Evolutionary conservation across 768 basidiomycete species (phyloP).

Genomic region (Tulasnella sp.): DNA sequence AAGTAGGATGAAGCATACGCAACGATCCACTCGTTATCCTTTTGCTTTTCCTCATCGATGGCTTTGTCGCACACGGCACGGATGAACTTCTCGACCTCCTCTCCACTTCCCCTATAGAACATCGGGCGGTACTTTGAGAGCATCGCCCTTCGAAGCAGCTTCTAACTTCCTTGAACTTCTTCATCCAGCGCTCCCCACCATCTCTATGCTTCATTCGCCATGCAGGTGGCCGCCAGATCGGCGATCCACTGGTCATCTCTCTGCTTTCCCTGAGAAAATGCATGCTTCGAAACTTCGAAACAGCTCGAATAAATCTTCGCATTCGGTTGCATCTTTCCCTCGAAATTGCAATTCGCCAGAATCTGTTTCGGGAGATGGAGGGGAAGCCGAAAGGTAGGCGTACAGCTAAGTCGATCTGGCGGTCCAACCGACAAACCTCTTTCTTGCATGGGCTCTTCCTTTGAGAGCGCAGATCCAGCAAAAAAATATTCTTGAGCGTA

Average conservation of each 20-base stretch:
- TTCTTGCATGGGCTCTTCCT: no score
- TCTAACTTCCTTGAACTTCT: neutral
- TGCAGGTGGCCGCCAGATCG: neutral
- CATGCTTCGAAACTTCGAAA: neutral
- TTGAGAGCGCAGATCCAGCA: no score
- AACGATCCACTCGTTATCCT: slow-evolving; percentile 4
- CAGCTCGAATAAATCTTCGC: neutral
- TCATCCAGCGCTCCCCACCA: neutral
- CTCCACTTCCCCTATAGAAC: neutral
- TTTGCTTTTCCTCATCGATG: neutral
- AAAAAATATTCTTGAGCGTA: no score
- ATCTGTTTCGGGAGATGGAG: neutral
- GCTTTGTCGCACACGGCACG: neutral
- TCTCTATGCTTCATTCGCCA: neutral
- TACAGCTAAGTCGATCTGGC: no score
- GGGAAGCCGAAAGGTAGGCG: no score
- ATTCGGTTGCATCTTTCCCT: neutral
- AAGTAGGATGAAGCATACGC: neutral
- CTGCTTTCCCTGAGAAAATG: slow-evolving; percentile 12
- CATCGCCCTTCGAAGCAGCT: neutral
- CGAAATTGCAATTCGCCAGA: neutral
- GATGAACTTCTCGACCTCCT: neutral
- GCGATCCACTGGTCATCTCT: neutral
- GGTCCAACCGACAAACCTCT: no score
- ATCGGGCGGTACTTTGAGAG: neutral